phyloP scores from a whole-genome alignment of 129 eudicot species.

The Silybum marianum region DNA sequence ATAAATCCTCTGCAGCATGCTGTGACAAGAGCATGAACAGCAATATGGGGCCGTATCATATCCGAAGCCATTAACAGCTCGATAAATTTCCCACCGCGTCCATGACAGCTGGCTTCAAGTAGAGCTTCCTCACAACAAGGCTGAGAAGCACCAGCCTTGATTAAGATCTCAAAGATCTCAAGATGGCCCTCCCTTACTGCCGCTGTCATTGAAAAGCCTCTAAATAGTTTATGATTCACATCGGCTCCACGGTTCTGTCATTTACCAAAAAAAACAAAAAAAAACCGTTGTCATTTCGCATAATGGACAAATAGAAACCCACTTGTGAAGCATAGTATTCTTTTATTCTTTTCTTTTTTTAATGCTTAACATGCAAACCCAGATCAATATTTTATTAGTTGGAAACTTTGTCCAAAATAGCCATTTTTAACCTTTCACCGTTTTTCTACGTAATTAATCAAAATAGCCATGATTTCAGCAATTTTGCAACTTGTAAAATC shows the following conservation, averaged over 20 bases:
- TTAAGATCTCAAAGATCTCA: conserved; percentile 80
- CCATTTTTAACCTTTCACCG: not conserved
- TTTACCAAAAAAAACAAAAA: conserved; percentile 29
- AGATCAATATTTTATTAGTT: not conserved
- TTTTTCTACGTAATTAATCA: too few species aligned
- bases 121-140: conserved; percentile 94
- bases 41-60: conserved; percentile 80
- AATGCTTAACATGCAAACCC: not conserved
- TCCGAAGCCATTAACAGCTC: conserved; percentile 81
- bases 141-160: conserved; percentile 88
- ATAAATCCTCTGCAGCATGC: conserved; percentile 90
- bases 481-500: not conserved
- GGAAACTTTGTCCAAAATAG: not conserved
- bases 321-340: conserved; percentile 25
- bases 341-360: not conserved
- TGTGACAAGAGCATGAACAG: conserved; percentile 82
- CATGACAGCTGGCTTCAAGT: conserved; percentile 82
- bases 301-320: conserved; percentile 16
- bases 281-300: conserved; percentile 12
- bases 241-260: conserved; percentile 81
- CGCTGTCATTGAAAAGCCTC: conserved; percentile 78
- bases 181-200: conserved; percentile 88
- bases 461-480: not conserved
- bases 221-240: conserved; percentile 74
- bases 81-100: conserved; percentile 51